Evolutionary conservation across 352 stramenopile species (phyloP).

Genomic region (Phytophthora brassicae): DNA sequence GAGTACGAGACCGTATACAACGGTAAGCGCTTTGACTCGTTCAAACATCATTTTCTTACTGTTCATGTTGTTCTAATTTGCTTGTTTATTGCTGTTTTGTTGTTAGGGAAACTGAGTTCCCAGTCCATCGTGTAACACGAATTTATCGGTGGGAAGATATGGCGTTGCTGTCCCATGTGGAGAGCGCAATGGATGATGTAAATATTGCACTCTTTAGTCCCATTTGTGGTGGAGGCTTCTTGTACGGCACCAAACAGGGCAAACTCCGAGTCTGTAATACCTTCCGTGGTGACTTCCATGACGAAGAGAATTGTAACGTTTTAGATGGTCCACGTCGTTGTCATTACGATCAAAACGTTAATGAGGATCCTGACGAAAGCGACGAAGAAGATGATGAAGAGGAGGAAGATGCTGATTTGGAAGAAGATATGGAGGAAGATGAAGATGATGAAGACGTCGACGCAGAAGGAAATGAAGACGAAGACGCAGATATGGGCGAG

Average conservation of each 20-base stretch:
- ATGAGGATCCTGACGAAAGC: conserved; percentile 31
- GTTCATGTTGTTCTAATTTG: neutral
- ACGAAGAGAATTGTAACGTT: conserved; percentile 84
- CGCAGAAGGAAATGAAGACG: conserved; percentile 26
- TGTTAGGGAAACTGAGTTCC: conserved; percentile 75
- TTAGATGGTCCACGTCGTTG: conserved; percentile 61
- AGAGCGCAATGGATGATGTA: conserved; percentile 94
- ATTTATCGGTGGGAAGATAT: conserved; percentile 92
- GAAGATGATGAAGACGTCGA: conserved; percentile 41
- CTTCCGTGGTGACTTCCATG: conserved; percentile 73
- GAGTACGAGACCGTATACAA: conserved; percentile 83
- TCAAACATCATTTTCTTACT: neutral
- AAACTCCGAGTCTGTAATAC: conserved; percentile 89
- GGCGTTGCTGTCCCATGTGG: conserved; percentile 81
- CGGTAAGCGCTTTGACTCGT: conserved; percentile 36
- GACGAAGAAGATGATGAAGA: conserved; percentile 38
- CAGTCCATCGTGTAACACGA: conserved; percentile 80
- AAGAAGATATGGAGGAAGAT: conserved; percentile 25
- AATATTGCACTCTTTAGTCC: conserved; percentile 99
- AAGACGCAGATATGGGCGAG: conserved; percentile 47
- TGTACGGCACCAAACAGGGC: conserved; percentile 98
- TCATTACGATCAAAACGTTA: conserved; percentile 64
- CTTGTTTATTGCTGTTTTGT: conserved; percentile 2
- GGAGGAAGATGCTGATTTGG: conserved; percentile 47
- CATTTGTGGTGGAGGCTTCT: conserved; percentile 94